phyloP scores from a whole-genome alignment of 257 asterid genomes.

The Rauvolfia tetraphylla region DNA sequence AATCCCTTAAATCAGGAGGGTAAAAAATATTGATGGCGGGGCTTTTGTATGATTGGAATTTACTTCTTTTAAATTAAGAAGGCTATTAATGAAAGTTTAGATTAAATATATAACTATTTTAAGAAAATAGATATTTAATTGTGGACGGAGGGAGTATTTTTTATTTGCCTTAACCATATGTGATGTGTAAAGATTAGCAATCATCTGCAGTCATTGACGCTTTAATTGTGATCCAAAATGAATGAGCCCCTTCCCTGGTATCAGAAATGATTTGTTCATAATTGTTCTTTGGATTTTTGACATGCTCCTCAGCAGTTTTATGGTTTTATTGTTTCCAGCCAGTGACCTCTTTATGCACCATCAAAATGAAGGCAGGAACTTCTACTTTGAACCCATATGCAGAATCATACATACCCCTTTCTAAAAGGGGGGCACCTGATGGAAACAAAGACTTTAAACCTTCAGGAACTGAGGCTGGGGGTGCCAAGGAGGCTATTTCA shows the following conservation, averaged over 20 bases:
- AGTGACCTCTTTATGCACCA: conserved; percentile 28
- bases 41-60: too few relatives aligned
- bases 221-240: background rate
- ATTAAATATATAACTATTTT: too few relatives aligned
- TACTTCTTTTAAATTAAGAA: too few relatives aligned
- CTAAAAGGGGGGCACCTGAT: conserved; percentile 45
- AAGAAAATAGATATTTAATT: too few relatives aligned
- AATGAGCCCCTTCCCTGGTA: background rate
- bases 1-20: too few relatives aligned
- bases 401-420: conserved; percentile 70
- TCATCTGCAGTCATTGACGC: too few relatives aligned
- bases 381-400: conserved; percentile 81
- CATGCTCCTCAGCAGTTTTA: background rate
- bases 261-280: background rate
- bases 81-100: too few relatives aligned
- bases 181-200: background rate
- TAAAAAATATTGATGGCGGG: too few relatives aligned
- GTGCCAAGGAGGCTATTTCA: conserved; percentile 38
- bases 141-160: too few relatives aligned
- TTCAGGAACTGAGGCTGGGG: conserved; percentile 25
- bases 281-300: background rate
- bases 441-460: conserved; percentile 26
- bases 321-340: conserved; percentile 4
- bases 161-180: too few relatives aligned
- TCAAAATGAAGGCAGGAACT: conserved; percentile 62